Percentiles rank a stretch among this genome's conserved stretches.
phyloP scores from a whole-genome alignment of 129 eudicot species.

The Centrapalus pauciflorus region DNA sequence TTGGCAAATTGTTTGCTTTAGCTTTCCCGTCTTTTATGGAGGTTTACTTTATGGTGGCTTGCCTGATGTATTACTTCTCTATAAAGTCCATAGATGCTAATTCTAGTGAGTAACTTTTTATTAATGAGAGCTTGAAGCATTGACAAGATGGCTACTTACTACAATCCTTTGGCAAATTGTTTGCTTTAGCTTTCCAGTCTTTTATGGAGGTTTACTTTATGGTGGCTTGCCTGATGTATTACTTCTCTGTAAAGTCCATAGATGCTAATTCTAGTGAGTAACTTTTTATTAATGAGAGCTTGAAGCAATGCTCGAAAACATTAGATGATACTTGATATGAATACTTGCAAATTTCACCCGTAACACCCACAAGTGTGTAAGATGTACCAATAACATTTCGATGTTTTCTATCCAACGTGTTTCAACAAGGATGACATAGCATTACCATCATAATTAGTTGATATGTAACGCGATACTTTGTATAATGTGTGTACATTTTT shows the following conservation, averaged over 20 bases:
- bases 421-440: conserved; percentile 21
- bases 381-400: conserved; percentile 18
- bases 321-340: conserved; percentile 24
- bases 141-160: no score
- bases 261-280: conserved; percentile 48
- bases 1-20: no score
- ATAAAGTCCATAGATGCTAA: no score
- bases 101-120: no score
- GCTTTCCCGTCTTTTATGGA: no score
- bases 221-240: conserved; percentile 69
- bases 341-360: not conserved
- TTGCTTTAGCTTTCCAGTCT: conserved; percentile 46
- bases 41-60: no score
- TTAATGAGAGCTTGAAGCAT: no score
- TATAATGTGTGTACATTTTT: conserved; percentile 34
- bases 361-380: no score
- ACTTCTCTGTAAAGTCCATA: conserved; percentile 55
- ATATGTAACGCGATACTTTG: conserved; percentile 25
- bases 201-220: conserved; percentile 63
- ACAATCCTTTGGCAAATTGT: conserved; percentile 47
- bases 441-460: conserved; percentile 32
- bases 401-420: conserved; percentile 28
- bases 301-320: conserved; percentile 44
- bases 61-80: no score
- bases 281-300: conserved; percentile 60